Evolutionary conservation across 495 filamentous ascomycete species (phyloP), one percentile per base, ranked within the genome.

Genomic region (Tuber microsphaerosporum): DNA sequence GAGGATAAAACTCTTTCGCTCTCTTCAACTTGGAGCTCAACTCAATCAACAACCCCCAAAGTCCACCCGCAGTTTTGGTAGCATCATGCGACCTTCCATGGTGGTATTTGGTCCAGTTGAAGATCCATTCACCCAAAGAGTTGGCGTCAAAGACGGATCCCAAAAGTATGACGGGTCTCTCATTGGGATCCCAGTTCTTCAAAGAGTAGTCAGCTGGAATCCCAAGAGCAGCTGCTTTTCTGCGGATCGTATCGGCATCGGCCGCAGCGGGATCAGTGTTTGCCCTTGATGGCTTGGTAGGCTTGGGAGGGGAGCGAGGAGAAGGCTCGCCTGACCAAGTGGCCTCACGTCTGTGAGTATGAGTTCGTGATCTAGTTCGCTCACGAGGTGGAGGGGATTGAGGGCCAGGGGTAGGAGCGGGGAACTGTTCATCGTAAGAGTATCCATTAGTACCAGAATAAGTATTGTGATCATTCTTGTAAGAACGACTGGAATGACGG

Each of bases 161-260:
- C 14, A 98, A 88, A 9, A 99, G 88, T 83, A 97, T 90, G 84
- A 99, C 97, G 45, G 95, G 92, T 73, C 83, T 85, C 79, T 93
- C 92, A 84, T 97, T 94, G 69, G 90, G 94, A 83, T 98, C 96
- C 95, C 95, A 99, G 87, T 99, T 97, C 86, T 98, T 97, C 85
- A 93, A 89, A 46, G 92, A 97, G 85, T 97, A 99, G 70, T 97
- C 95, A 2, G 90, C 84, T 3, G 95, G 96, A 75, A 99, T 97
- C 71, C 89, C 88, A 74, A 92, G 92, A 83, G 93, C 92, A 74
- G 93, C 97, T 73, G 96, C 94, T 84, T 90, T 89, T 73, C 89
- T 87, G 44, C 81, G 82, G 41, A 75, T 61, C 5, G 73, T 69
- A 42, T 81, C 81, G 41, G 39, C 6, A 39, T 79, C 73, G 16